Evolutionary conservation across 768 basidiomycete species (phyloP).

Genomic region (Amanita molliuscula): DNA sequence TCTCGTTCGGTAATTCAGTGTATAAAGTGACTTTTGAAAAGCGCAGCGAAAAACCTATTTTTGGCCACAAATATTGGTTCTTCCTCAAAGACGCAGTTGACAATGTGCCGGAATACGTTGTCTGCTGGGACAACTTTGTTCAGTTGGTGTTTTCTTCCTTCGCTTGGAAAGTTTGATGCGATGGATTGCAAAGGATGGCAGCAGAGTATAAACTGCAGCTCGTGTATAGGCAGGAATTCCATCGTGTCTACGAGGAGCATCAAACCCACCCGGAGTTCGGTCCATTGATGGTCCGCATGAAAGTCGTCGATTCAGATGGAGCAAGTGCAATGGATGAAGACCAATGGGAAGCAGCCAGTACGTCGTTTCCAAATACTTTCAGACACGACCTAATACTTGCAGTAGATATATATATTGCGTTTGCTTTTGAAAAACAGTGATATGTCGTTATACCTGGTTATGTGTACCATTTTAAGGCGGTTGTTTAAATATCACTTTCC

Average conservation of each 20-base stretch:
- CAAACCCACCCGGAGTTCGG: conserved; percentile 72
- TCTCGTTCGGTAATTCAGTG: conserved; percentile 85
- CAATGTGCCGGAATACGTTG: conserved; percentile 94
- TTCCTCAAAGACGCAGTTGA: conserved; percentile 93
- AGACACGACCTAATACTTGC: conserved; percentile 2
- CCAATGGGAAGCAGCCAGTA: conserved; percentile 99
- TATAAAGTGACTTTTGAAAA: conserved; percentile 85
- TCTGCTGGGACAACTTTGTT: conserved; percentile 91
- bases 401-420: conserved; percentile 87
- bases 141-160: conserved; percentile 49
- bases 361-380: conserved; percentile 23
- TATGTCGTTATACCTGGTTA: not conserved
- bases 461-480: not conserved
- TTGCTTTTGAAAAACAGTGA: conserved; percentile 73
- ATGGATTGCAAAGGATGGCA: conserved; percentile 52
- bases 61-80: conserved; percentile 92
- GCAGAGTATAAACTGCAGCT: conserved; percentile 66
- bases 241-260: conserved; percentile 79
- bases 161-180: not conserved
- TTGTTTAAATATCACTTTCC: not conserved
- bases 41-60: conserved; percentile 48
- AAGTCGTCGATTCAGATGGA: conserved; percentile 77
- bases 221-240: conserved; percentile 82
- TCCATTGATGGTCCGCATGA: conserved; percentile 82
- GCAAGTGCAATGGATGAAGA: conserved; percentile 89